Evolutionary conservation across 2,329 filamentous ascomycete genomes (phyloP).

Genomic region (Claviceps purpurea): DNA sequence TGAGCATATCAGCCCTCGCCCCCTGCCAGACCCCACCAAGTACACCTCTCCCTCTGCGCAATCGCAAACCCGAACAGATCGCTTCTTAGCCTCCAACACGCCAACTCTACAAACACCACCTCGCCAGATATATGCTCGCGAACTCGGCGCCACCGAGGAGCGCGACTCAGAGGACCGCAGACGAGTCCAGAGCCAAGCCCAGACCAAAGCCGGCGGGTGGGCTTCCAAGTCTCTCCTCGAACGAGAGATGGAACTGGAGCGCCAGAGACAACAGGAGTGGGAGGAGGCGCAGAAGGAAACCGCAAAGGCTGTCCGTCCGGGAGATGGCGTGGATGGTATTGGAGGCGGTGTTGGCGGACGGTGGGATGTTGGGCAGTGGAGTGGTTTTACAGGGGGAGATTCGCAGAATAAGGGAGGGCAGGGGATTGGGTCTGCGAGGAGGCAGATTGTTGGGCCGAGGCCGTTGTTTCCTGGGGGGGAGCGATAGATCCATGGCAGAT

Average conservation of each 20-base stretch:
- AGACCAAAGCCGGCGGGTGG: constrained; percentile 50
- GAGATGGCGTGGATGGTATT: constrained; percentile 45
- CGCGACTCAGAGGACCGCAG: constrained; percentile 49
- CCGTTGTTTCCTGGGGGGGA: constrained; percentile 43
- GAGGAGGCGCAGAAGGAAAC: constrained; percentile 59
- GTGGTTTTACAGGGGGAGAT: constrained; percentile 62
- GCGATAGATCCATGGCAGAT: constrained; percentile 8
- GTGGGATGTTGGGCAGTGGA: constrained; percentile 68
- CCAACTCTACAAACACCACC: constrained; percentile 28
- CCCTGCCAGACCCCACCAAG: constrained; percentile 37
- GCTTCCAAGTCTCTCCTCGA: constrained; percentile 60
- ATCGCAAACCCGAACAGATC: constrained; percentile 38
- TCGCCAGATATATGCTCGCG: constrained; percentile 39
- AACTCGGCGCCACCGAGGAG: constrained; percentile 44
- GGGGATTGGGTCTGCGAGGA: constrained; percentile 55
- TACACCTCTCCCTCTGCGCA: constrained; percentile 15
- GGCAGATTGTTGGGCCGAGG: constrained; percentile 69
- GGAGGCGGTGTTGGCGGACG: constrained; percentile 51
- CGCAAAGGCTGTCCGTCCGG: constrained; percentile 37
- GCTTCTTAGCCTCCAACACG: constrained; percentile 42
- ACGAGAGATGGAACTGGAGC: constrained; percentile 68
- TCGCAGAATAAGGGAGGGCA: constrained; percentile 53
- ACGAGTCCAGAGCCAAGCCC: constrained; percentile 41
- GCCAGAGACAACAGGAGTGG: constrained; percentile 67
- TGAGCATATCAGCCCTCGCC: constrained; percentile 28